Evolutionary conservation across 805 yeast species (phyloP).

Genomic region (Yamadazyma sp.): DNA sequence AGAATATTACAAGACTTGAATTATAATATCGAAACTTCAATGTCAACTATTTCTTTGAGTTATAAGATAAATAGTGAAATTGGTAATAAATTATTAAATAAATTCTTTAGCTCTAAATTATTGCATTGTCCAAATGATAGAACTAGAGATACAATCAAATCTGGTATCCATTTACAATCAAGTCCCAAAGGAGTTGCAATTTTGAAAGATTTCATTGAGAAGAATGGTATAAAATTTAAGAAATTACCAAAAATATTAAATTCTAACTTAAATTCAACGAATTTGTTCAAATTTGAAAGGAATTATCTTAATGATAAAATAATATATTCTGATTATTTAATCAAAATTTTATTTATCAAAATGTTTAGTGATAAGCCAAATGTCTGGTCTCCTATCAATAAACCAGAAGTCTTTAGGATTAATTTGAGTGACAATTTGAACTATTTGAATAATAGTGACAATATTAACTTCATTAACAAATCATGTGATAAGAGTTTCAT

Average conservation of each 20-base stretch:
- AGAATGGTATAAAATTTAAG: constrained; percentile 46
- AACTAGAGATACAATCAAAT: constrained; percentile 51
- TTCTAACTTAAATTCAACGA: constrained; percentile 69
- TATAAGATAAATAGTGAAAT: constrained; percentile 52
- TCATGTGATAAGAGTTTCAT: neutral
- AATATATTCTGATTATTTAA: constrained; percentile 58
- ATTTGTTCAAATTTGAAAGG: constrained; percentile 65
- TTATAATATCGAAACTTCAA: constrained; percentile 45
- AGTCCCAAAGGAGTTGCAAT: constrained; percentile 88
- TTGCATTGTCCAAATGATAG: constrained; percentile 75
- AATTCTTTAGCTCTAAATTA: constrained; percentile 59
- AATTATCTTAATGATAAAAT: constrained; percentile 55
- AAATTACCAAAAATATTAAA: constrained; percentile 45
- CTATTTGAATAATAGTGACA: neutral
- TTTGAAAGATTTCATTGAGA: constrained; percentile 56
- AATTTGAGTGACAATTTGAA: constrained; percentile 4
- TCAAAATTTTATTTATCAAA: constrained; percentile 58
- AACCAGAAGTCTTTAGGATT: constrained; percentile 25
- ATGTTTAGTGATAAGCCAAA: constrained; percentile 69
- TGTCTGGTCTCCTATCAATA: constrained; percentile 59
- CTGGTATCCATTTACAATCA: constrained; percentile 56
- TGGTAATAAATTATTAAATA: constrained; percentile 44
- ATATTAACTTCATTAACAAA: neutral
- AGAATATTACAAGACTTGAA: constrained; percentile 47
- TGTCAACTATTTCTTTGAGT: constrained; percentile 52